Evolutionary conservation across 192 early-diverging fungal species (phyloP), one percentile per base, ranked within the genome.

Genomic region (Coemansia sp.): DNA sequence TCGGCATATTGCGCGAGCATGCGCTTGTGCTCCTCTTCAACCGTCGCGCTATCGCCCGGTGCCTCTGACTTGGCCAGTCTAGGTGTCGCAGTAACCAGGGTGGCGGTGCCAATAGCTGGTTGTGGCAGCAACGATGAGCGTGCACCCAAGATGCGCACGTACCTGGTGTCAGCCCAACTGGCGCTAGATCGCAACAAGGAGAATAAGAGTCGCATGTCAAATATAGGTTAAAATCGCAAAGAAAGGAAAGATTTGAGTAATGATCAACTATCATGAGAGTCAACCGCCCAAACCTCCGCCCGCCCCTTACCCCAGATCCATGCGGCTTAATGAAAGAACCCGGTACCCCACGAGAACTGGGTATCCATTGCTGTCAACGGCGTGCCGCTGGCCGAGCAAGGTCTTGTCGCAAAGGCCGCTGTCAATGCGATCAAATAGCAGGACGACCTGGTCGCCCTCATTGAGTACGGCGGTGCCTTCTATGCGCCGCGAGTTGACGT

Each of bases 21-120:
- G 43, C 63, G 66, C 62, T 68, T 74, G 50, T 81, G 72, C 55
- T 80, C 71, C 50, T 74, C 70, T 21, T 72, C 76, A 1, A 66
- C 55, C 33, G 26, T 6, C 9, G 64, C 63, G 14, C 57, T 44
- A 4, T 59, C 52, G 2, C 37, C 32, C 14, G 26, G 15, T 22
- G 12, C 53, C 22, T 56, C 58, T 17, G 62, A 56, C 56, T 76
- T 61, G n/a, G 41, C 32, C 3, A 21, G 52, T 0, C 22, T 18
- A 8, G 68, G 27, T n/a, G 68, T 42, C 1, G 63, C 67, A n/a
- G 57, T 65, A 19, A 76, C 29, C 46, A 48, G 27, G 24, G 24
- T 27, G 46, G 46, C 22, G 7, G 10, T 26, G 4, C 46, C 46
- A 4, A 27, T 15, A 48, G 46, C 22, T 27, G 24, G 12, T 48